Percentiles rank a stretch among this genome's conserved stretches.
phyloP scores from a whole-genome alignment of 257 asterid genomes.

The Hygrophila difformis region DNA sequence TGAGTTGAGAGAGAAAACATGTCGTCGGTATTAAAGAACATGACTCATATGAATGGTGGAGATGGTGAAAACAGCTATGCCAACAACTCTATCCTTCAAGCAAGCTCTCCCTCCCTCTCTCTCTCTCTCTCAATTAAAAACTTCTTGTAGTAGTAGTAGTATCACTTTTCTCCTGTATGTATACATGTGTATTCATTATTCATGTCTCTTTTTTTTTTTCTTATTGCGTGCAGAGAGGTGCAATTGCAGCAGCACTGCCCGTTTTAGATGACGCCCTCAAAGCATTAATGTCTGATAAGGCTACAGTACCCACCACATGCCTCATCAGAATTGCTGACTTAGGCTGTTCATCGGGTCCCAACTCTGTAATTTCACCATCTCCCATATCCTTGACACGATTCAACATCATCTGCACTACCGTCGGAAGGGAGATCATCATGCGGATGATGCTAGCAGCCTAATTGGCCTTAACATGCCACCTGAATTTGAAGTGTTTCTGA shows the following conservation, averaged over 20 bases:
- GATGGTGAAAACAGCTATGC: constrained; percentile 29
- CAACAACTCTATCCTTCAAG: constrained; percentile 22
- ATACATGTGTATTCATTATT: no score
- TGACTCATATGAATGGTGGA: constrained; percentile 19
- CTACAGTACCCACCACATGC: not conserved
- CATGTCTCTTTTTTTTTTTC: no score
- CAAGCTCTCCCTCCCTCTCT: constrained; percentile 17
- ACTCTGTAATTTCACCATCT: constrained; percentile 20
- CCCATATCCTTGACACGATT: constrained; percentile 19
- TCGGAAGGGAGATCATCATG: no score
- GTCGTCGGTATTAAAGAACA: no score
- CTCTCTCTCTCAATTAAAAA: no score
- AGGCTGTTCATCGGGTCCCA: constrained; percentile 44
- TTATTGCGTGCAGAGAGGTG: constrained; percentile 23
- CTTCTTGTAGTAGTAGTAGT: no score
- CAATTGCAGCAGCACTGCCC: constrained; percentile 7
- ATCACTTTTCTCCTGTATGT: no score
- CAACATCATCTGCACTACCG: no score
- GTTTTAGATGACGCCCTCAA: constrained; percentile 13
- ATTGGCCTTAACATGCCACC: not conserved
- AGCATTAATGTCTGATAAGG: not conserved
- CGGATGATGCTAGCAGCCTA: no score
- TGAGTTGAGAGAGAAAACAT: no score
- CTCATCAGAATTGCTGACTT: constrained; percentile 14
- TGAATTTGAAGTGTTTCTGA: constrained; percentile 26